Evolutionary conservation across 768 basidiomycete species (phyloP).

Genomic region (Terana coerulea): DNA sequence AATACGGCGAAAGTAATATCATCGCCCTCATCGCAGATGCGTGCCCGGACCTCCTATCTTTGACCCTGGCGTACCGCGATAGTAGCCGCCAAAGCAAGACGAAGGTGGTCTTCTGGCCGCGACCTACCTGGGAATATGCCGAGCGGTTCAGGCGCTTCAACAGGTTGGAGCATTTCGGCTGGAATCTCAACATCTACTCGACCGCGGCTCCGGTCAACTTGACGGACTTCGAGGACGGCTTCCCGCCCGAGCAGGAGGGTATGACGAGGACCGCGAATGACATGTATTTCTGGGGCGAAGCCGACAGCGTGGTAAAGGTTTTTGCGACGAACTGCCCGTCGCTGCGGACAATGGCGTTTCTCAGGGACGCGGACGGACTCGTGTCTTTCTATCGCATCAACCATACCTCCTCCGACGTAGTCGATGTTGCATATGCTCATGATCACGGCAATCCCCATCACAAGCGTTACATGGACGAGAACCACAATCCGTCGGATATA

Average conservation of each 20-base stretch:
- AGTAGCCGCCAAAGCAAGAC: background rate
- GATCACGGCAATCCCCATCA: too few relatives aligned
- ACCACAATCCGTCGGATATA: too few relatives aligned
- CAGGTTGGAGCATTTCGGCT: background rate
- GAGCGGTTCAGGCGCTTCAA: background rate
- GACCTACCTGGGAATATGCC: constrained; percentile 6
- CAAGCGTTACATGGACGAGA: too few relatives aligned
- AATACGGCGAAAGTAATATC: background rate
- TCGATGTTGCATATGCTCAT: too few relatives aligned
- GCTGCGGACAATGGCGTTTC: background rate
- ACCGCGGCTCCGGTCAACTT: background rate
- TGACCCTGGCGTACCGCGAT: constrained; percentile 1
- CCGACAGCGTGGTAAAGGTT: background rate
- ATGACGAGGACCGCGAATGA: background rate
- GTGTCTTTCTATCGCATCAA: too few relatives aligned
- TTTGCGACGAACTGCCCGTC: background rate
- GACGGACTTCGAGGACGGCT: background rate
- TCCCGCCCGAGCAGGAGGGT: background rate
- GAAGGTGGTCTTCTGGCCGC: background rate
- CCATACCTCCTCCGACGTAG: too few relatives aligned
- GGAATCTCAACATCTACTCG: background rate
- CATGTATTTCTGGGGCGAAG: background rate
- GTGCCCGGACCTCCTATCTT: background rate
- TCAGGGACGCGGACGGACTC: too few relatives aligned
- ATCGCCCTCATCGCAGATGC: constrained; percentile 1